Evolutionary conservation across 805 yeast species (phyloP).

Genomic region (Suhomyces kilbournensis): DNA sequence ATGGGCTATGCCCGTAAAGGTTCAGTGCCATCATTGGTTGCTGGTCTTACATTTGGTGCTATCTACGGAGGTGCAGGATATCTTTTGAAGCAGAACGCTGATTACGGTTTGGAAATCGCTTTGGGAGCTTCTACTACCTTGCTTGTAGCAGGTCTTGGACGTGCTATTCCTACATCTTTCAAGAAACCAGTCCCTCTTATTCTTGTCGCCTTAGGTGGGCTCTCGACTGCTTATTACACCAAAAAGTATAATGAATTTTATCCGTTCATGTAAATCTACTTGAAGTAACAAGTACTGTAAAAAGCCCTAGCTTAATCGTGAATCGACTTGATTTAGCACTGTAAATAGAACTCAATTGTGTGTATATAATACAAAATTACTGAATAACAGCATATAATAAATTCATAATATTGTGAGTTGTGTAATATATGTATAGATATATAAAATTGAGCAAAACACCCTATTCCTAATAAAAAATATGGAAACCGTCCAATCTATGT

Average conservation of each 20-base stretch:
- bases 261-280: conserved; percentile 13
- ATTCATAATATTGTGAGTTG: neutral
- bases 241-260: conserved; percentile 76
- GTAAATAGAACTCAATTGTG: conserved; percentile 1
- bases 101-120: conserved; percentile 80
- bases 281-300: neutral
- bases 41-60: conserved; percentile 63
- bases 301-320: neutral
- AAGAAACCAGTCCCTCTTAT: conserved; percentile 74
- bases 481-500: neutral
- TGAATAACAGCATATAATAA: neutral
- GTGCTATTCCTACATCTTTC: conserved; percentile 59
- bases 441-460: neutral
- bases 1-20: conserved; percentile 66
- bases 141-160: conserved; percentile 66
- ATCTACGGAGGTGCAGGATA: conserved; percentile 72
- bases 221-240: conserved; percentile 65
- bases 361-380: neutral
- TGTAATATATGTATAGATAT: neutral
- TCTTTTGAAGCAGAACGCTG: conserved; percentile 66
- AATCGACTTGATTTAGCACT: neutral
- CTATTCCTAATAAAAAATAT: neutral
- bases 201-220: conserved; percentile 60
- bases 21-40: conserved; percentile 76
- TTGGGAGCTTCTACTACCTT: conserved; percentile 66